Base-by-base conservation (phyloP, 2,329 filamentous ascomycete genomes). In the Lachnellula cervina region DNA sequence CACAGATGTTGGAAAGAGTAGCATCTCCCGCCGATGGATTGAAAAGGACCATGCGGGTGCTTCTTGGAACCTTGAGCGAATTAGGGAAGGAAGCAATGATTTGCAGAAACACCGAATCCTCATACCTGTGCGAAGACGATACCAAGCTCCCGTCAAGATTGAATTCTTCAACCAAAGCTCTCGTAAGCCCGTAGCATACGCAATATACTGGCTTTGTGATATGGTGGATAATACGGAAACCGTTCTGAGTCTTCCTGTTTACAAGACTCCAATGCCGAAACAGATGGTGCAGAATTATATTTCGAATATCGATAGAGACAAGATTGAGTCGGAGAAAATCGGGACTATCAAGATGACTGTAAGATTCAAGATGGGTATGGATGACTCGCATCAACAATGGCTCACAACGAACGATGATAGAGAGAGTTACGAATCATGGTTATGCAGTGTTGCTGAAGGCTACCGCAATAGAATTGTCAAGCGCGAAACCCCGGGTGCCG, bases 331-430 rank as follows among this genome's bases (percentile, higher is more conserved):
- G 1, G 59, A 59, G 50, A 56, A 47, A 43, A 42, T 61, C 16
- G 59, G 52, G 4, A 56, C 54, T 0, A 28, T 59, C 2, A 58
- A 54, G 14, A 43, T 62, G 52, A 58, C 50, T 1, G 53, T 58
- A 3, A 32, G 59, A 1, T 62, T 62, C 49, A 62, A 62, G 54
- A 59, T 59, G 57, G 59, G 59, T 9, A 59, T 62, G 59, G 59
- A 62, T 40, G 47, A 59, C 19, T 51, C 53, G 11, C 59, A 62
- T 21, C 19, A 52, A 2, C 59, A 62, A 38, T 62, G 59, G 59
- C 34, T 62, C 16, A 58, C 57, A 35, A 56, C 54, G 19, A 62
- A 62, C 23, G 53, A 62, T 35, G 55, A 62, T 9, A 55, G 52
- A 9, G 59, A 62, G 34, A 58, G 57, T 1, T 60, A 58, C 13